A percentile compares a stretch with the other conserved stretches of the same genome.
Conservation (phyloP, 202 grass and related monocot genomes). For the Hordeum pubiflorum region DNA sequence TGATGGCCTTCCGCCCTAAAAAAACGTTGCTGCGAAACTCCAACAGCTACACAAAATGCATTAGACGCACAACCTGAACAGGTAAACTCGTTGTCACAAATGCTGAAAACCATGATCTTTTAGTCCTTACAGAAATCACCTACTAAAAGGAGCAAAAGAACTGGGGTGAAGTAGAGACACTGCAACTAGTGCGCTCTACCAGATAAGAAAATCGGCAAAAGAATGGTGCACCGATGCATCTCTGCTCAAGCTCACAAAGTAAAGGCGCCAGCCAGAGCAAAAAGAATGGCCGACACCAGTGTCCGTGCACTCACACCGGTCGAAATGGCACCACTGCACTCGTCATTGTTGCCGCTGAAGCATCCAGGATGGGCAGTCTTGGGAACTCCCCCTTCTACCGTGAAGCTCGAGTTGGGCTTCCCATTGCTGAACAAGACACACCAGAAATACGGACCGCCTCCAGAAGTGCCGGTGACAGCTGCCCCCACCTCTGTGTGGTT, state of each 20-base stretch:
- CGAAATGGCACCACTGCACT: slow-evolving; percentile 42
- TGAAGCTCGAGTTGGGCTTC: slow-evolving; percentile 62
- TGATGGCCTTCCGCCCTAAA: no score
- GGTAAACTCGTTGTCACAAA: not conserved
- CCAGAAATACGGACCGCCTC: slow-evolving; percentile 66
- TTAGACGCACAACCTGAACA: not conserved
- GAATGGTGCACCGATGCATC: not conserved
- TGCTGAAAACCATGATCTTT: slow-evolving; percentile 14
- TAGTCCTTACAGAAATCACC: not conserved
- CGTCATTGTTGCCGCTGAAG: slow-evolving; percentile 78
- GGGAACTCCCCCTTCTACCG: slow-evolving; percentile 58
- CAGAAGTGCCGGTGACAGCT: slow-evolving; percentile 54
- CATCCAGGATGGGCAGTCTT: slow-evolving; percentile 64
- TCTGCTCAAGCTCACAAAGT: slow-evolving; percentile 29
- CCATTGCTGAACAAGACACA: slow-evolving; percentile 77
- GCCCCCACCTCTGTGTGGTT: slow-evolving; percentile 80
- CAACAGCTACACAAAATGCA: slow-evolving; percentile 6
- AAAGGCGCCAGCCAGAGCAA: slow-evolving; percentile 18
- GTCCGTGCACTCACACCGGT: not conserved
- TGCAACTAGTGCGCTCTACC: not conserved
- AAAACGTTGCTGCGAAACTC: not conserved
- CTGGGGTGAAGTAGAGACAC: not conserved
- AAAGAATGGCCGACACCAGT: slow-evolving; percentile 14
- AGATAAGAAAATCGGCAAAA: slow-evolving; percentile 13
- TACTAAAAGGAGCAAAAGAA: slow-evolving; percentile 30